Base-by-base conservation (phyloP, 371 early-diverging fungal species). In the Umbelopsis sp. region DNA sequence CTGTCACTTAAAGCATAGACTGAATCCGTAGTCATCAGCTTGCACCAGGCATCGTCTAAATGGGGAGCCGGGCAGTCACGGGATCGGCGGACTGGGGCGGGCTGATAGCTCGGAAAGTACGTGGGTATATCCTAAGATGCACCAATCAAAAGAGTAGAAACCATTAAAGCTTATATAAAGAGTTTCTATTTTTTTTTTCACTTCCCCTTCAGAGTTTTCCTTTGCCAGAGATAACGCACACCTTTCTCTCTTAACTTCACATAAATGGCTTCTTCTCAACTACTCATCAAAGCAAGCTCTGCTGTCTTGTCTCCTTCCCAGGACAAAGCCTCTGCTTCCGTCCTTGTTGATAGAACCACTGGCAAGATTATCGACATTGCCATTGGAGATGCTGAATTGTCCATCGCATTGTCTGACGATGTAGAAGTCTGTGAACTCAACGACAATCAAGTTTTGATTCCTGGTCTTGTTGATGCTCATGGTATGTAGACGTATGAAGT, bases 401-500 rank as follows among this genome's bases (percentile, higher is more conserved):
- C 37, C n/a, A 67, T 57, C 22, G 38, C 50, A 8, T 52, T 72
- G 2, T n/a, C 62, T 29, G 67, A 73, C 41, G 63, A 38, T 25
- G 32, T 73, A 4, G 64, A 71, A 20, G 41, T 74, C 1, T 65
- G 80, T 44, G 69, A 73, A 9, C 63, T 84, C 1, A 63, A 70
- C 0, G 81, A 85, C 51, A 78, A 84, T 50, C 79, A 82, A 66
- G 79, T 93, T 12, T 75, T 93, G 44, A 90, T 92, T 85, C 86
- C 93, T 35, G 93, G 92, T 37, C 68, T 92, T 20, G 87, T 93
- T 25, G 93, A 93, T 76, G 90, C 91, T 38, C 93, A 93, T 72
- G 90, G 79, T 83, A 77, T 79, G 66, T 50, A 32, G 53, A 46
- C 44, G 45, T 16, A 20, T 0, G 48, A 37, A 52, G 18, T 50